Percentiles rank a stretch among this genome's conserved stretches.
phyloP scores from a whole-genome alignment of 164 flowering plant genomes.

The Malania oleifera region DNA sequence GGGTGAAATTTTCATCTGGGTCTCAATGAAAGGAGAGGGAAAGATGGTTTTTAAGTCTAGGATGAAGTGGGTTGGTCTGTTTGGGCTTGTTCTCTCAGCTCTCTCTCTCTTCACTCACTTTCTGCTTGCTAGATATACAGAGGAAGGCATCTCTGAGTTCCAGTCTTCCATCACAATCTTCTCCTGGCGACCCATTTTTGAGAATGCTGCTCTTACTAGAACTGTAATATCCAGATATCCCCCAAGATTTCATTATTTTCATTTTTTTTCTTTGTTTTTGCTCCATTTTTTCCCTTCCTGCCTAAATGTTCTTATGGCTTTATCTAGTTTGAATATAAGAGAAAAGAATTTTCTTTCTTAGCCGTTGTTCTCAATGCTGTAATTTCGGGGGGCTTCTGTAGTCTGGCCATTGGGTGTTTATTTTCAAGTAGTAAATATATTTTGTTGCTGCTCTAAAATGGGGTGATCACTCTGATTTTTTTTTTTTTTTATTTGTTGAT shows the following conservation, averaged over 20 bases:
- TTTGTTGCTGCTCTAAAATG: too few species aligned
- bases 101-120: slow-evolving; percentile 74
- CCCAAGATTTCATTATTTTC: slow-evolving; percentile 18
- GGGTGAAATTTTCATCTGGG: neutral
- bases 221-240: slow-evolving; percentile 37
- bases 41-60: slow-evolving; percentile 61
- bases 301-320: too few species aligned
- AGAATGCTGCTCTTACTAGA: slow-evolving; percentile 36
- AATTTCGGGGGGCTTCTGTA: too few species aligned
- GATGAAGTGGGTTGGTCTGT: slow-evolving; percentile 72
- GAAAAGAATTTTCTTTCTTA: too few species aligned
- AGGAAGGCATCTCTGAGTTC: slow-evolving; percentile 38
- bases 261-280: neutral
- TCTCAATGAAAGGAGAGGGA: slow-evolving; percentile 49
- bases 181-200: slow-evolving; percentile 77
- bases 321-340: too few species aligned
- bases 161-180: slow-evolving; percentile 68
- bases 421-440: too few species aligned
- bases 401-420: too few species aligned
- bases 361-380: too few species aligned
- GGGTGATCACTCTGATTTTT: too few species aligned
- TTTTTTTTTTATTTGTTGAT: too few species aligned
- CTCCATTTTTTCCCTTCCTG: too few species aligned
- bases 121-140: slow-evolving; percentile 72
- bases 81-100: slow-evolving; percentile 68